Evolutionary conservation across 1,139 yeast species (phyloP).

Genomic region (Arxiozyma bovina): DNA sequence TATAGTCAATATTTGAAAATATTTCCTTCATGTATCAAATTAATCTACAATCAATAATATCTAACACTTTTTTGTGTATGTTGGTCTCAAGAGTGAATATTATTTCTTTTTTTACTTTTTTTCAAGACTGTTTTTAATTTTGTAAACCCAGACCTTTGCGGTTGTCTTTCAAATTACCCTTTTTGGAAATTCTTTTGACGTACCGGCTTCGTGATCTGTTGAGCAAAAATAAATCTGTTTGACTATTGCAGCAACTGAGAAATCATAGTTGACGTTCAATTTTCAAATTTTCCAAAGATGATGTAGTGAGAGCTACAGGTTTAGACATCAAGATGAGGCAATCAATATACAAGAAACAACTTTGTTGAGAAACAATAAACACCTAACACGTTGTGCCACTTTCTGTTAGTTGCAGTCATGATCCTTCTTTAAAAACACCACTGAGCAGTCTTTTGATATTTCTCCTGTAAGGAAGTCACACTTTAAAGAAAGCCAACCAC

Average conservation of each 20-base stretch:
- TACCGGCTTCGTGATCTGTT: no score
- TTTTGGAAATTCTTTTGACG: not conserved
- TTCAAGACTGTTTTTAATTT: not conserved
- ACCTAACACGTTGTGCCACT: no score
- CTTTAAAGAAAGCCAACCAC: slow-evolving; percentile 22
- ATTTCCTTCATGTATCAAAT: not conserved
- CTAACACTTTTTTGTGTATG: no score
- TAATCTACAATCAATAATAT: not conserved
- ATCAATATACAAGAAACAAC: not conserved
- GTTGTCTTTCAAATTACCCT: not conserved
- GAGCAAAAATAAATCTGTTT: not conserved
- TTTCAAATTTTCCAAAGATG: not conserved
- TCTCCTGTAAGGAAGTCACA: slow-evolving; percentile 76
- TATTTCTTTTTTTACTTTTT: no score
- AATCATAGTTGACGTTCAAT: not conserved
- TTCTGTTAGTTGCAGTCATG: not conserved
- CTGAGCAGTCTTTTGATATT: slow-evolving; percentile 56
- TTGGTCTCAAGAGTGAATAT: no score
- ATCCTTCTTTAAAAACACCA: slow-evolving; percentile 23
- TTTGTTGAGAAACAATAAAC: not conserved
- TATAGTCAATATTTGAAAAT: no score
- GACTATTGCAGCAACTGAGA: not conserved
- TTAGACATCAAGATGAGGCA: not conserved
- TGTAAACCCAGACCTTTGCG: not conserved
- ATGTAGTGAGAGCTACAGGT: not conserved